phyloP scores from a whole-genome alignment of 306 rosid species.

The Prosopis cineraria region DNA sequence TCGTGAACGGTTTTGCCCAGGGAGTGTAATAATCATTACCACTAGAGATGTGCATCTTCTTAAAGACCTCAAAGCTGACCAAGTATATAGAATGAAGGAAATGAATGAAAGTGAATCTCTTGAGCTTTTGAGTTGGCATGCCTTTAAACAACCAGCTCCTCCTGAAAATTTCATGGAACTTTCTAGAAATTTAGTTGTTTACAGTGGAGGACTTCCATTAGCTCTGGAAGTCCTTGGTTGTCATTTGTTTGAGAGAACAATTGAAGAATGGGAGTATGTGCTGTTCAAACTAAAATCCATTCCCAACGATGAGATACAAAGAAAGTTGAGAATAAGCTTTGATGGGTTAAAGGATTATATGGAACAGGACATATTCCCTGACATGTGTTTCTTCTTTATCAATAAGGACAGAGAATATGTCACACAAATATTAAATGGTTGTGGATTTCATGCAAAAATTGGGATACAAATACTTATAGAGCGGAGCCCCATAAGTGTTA shows the following conservation, averaged over 20 bases:
- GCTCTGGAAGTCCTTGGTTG: conserved; percentile 12
- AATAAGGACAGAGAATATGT: conserved; percentile 22
- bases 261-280: not conserved
- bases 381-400: conserved; percentile 33
- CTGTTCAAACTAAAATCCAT: not conserved
- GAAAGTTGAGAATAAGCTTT: conserved; percentile 27
- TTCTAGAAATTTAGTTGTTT: not conserved
- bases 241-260: not conserved
- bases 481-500: conserved; percentile 11
- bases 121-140: conserved; percentile 3
- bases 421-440: not conserved
- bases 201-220: not conserved
- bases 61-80: not conserved
- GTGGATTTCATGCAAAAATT: not conserved
- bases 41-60: not conserved
- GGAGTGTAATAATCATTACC: not conserved
- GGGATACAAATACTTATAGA: conserved; percentile 16
- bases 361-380: conserved; percentile 23
- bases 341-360: conserved; percentile 5
- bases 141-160: conserved; percentile 19
- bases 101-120: conserved; percentile 5
- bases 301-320: not conserved
- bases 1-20: not conserved
- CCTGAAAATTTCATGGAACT: not conserved
- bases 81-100: not conserved